These are phyloP conservation scores for Phytophthora pluvialis DNA, from an alignment of 352 stramenopile genomes.

Conservation along the genomic window DNA sequence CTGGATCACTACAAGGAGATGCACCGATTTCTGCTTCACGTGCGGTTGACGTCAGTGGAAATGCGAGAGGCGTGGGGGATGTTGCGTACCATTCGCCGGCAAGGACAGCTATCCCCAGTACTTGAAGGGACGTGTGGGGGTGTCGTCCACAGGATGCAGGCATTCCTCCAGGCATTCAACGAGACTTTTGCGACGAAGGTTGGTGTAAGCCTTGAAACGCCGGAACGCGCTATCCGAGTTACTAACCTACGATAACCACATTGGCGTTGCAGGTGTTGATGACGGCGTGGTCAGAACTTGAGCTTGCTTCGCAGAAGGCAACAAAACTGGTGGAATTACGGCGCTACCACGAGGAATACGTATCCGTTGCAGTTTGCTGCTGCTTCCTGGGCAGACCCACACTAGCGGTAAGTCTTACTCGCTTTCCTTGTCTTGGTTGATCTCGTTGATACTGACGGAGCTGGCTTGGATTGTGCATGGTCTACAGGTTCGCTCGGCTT, in stretches of 20 bases:
- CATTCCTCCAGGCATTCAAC: slow-evolving; percentile 51
- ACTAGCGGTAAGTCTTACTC: slow-evolving; percentile 25
- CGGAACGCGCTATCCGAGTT: not conserved
- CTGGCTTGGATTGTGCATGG: not conserved
- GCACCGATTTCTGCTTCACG: slow-evolving; percentile 53
- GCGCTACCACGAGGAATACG: slow-evolving; percentile 44
- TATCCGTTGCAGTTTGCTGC: slow-evolving; percentile 36
- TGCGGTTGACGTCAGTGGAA: slow-evolving; percentile 52
- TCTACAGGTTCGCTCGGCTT: slow-evolving; percentile 42
- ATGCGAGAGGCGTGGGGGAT: slow-evolving; percentile 48
- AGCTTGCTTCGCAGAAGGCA: slow-evolving; percentile 21
- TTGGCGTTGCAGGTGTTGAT: slow-evolving; percentile 43
- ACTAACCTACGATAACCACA: not conserved
- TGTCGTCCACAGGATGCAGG: slow-evolving; percentile 52
- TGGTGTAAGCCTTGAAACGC: not conserved
- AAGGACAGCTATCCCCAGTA: slow-evolving; percentile 5
- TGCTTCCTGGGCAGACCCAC: slow-evolving; percentile 49
- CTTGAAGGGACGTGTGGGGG: slow-evolving; percentile 37
- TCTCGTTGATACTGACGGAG: slow-evolving; percentile 7
- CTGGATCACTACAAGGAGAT: slow-evolving; percentile 46
- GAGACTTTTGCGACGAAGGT: slow-evolving; percentile 57
- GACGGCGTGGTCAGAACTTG: slow-evolving; percentile 44
- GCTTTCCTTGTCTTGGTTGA: not conserved
- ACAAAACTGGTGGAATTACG: slow-evolving; percentile 41
- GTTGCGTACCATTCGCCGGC: slow-evolving; percentile 36